Conservation (phyloP, 345 rosid species). For the Eucalyptus sp. region DNA sequence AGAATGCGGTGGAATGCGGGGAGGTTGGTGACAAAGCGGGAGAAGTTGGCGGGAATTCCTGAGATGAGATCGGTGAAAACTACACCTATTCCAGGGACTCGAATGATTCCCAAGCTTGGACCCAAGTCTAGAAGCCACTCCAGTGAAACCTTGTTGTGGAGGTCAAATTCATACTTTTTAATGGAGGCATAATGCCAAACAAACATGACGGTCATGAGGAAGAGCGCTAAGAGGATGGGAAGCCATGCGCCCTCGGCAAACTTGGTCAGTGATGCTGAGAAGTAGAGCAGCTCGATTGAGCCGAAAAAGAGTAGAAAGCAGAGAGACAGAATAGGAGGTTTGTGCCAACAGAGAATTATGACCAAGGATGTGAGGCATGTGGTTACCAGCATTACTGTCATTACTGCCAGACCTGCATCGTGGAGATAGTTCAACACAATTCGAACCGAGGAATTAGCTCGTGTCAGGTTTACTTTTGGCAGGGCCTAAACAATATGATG, state of each 20-base stretch:
- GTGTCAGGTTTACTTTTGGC: neutral
- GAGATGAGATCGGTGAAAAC: constrained; percentile 93
- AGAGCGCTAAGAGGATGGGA: constrained; percentile 85
- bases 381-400: constrained; percentile 98
- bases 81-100: constrained; percentile 93
- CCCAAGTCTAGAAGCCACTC: constrained; percentile 98
- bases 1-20: constrained; percentile 93
- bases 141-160: constrained; percentile 90
- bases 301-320: constrained; percentile 78
- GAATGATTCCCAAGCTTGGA: constrained; percentile 78
- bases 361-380: constrained; percentile 92
- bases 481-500: neutral
- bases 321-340: constrained; percentile 69
- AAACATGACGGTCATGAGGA: constrained; percentile 86
- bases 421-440: neutral
- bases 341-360: constrained; percentile 89
- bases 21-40: constrained; percentile 96
- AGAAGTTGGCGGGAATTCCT: constrained; percentile 95
- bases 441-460: neutral
- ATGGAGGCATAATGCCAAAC: constrained; percentile 95
- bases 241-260: constrained; percentile 99
- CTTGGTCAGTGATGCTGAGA: constrained; percentile 95
- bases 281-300: constrained; percentile 80
- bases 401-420: constrained; percentile 85
- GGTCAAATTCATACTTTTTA: constrained; percentile 87